Conservation (phyloP, 2,329 filamentous ascomycete genomes). For the Cercospora sesami region DNA sequence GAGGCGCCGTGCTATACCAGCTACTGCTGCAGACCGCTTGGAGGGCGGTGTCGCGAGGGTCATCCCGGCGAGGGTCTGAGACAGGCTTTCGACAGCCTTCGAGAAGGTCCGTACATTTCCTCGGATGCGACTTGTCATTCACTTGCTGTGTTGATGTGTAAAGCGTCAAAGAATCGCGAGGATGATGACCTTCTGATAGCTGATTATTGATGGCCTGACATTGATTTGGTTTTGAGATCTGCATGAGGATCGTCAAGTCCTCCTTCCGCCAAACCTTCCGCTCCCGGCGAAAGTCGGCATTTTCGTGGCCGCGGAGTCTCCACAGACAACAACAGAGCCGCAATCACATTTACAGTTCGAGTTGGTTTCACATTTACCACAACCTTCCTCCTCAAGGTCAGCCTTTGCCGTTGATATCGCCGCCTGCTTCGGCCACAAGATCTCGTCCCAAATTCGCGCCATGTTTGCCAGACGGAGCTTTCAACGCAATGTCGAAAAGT, state of each 20-base stretch:
- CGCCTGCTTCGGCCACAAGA: background rate
- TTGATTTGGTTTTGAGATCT: background rate
- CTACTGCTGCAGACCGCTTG: background rate
- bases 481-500: background rate
- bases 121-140: background rate
- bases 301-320: background rate
- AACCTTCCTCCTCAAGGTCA: background rate
- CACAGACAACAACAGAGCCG: background rate
- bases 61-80: conserved; percentile 6
- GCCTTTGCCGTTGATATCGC: background rate
- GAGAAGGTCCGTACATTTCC: background rate
- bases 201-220: background rate
- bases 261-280: background rate
- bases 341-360: background rate
- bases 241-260: background rate
- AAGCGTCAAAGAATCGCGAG: background rate
- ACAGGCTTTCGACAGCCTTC: background rate
- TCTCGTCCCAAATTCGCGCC: background rate
- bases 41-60: background rate
- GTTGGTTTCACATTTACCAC: background rate
- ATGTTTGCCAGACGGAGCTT: background rate
- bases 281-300: background rate
- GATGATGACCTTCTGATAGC: too few species aligned
- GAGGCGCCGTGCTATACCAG: background rate
- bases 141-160: background rate